Evolutionary conservation across 768 basidiomycete genomes (phyloP), one percentile per base, ranked within the genome.

Genomic region (Phanerochaete carnosa): DNA sequence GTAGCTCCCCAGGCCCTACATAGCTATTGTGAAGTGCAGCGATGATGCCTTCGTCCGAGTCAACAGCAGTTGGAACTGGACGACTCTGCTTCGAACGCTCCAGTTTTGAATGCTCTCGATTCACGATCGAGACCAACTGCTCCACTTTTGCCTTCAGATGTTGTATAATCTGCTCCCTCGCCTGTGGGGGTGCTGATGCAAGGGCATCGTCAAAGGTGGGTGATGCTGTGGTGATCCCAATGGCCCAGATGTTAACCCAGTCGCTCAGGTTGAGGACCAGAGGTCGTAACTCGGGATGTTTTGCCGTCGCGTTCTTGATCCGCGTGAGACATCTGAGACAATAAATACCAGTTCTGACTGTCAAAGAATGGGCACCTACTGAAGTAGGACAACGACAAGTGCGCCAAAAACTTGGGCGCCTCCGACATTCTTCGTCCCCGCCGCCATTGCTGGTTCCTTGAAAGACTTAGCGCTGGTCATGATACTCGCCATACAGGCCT

Each of bases 1-100:
- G 80, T 1, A 81, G 69, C 0, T 66, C 66, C 7, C 87, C 87
- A 0, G 88, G 87, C 3, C 81, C 81, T 29, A 84, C 80, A 62
- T 83, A 88, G 7, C 62, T 60, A 53, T 66, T 62, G 16, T 57
- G 55, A 19, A 68, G 61, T 23, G 67, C 66, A 3, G 64, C 64
- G 6, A 63, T 43, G 26, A 62, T 59, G 7, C 64, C 68, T 46
- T 67, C 65, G 30, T 46, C 33, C 6, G 55, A 26, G 2, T n/a
- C 29, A 45, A 11, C 53, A 58, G 13, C 45, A 25, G 13, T 39
- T 45, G n/a, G 58, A 15, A 8, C 7, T 4, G 23, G 49, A 7
- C 3, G 22, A 4, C 65, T 71, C 26, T 71, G 70, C 69, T 43
- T 69, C 64, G 61, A 79, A 61, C 8, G 80, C 74, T 54, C 78